Evolutionary conservation across 2,329 filamentous ascomycete genomes (phyloP).

Genomic region (Penicillium sp.): DNA sequence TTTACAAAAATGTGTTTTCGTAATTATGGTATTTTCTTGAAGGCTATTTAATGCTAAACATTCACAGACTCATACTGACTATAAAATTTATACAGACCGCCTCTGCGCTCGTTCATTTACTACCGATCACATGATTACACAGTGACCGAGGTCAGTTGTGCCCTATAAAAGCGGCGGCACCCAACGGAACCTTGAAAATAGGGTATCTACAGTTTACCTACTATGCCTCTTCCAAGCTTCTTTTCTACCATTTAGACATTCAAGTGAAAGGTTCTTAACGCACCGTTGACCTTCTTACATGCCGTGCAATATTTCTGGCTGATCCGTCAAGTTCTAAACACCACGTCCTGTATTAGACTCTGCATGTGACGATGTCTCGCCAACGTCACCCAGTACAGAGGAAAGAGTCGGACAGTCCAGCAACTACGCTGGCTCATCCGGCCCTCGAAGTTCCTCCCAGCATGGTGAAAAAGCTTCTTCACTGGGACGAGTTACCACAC

Average conservation of each 20-base stretch:
- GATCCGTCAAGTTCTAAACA: constrained; percentile 12
- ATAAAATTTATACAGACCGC: no score
- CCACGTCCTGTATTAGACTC: constrained; percentile 15
- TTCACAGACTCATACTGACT: no score
- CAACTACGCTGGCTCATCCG: constrained; percentile 23
- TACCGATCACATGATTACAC: not conserved
- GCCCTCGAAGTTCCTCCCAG: constrained; percentile 29
- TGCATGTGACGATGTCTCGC: constrained; percentile 33
- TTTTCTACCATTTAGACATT: not conserved
- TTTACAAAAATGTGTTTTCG: no score
- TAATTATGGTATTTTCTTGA: no score
- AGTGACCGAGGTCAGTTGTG: no score
- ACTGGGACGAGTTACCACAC: constrained; percentile 53
- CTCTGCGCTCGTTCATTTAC: no score
- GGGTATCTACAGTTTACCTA: not conserved
- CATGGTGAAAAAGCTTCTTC: constrained; percentile 39
- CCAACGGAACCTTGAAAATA: not conserved
- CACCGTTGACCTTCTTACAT: constrained; percentile 10
- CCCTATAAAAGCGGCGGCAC: not conserved
- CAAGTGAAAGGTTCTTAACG: not conserved
- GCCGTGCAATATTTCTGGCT: constrained; percentile 13
- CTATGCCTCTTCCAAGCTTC: not conserved
- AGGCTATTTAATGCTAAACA: no score
- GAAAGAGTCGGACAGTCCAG: constrained; percentile 19
- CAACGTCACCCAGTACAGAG: constrained; percentile 33